These are phyloP conservation scores for Cordyceps militaris DNA, from an alignment of 2,329 filamentous ascomycete species.

Conservation along the genomic window DNA sequence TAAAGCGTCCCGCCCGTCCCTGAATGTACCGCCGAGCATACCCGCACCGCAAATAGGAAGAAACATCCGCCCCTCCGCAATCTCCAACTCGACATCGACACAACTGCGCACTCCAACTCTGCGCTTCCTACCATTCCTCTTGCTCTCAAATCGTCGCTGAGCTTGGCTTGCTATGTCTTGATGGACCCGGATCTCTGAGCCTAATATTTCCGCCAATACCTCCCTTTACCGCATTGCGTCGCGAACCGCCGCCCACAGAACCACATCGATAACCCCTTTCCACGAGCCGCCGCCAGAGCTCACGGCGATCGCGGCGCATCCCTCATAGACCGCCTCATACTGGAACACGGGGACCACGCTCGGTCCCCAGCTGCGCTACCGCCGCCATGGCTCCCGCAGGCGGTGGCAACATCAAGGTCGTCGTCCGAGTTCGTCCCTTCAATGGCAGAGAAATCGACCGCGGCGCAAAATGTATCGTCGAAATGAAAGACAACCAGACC, in stretches of 20 bases:
- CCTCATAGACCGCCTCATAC: background rate
- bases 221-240: background rate
- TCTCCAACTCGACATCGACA: slow-evolving; percentile 1
- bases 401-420: slow-evolving; percentile 98
- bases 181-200: background rate
- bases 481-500: slow-evolving; percentile 92
- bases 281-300: background rate
- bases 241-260: background rate
- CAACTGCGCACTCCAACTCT: background rate
- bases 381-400: slow-evolving; percentile 46
- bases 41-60: background rate
- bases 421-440: slow-evolving; percentile 93
- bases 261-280: slow-evolving; percentile 1
- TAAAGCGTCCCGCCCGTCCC: background rate
- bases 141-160: background rate
- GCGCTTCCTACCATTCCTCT: background rate
- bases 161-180: background rate
- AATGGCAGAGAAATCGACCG: slow-evolving; percentile 92
- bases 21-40: background rate
- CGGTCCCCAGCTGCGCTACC: slow-evolving; percentile 27
- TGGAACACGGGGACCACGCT: slow-evolving; percentile 25
- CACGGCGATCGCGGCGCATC: background rate
- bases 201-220: background rate
- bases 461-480: slow-evolving; percentile 90
- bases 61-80: slow-evolving; percentile 7